Evolutionary conservation across 768 basidiomycete genomes (phyloP), one percentile per base, ranked within the genome.

Genomic region (Boletus sensibilis): DNA sequence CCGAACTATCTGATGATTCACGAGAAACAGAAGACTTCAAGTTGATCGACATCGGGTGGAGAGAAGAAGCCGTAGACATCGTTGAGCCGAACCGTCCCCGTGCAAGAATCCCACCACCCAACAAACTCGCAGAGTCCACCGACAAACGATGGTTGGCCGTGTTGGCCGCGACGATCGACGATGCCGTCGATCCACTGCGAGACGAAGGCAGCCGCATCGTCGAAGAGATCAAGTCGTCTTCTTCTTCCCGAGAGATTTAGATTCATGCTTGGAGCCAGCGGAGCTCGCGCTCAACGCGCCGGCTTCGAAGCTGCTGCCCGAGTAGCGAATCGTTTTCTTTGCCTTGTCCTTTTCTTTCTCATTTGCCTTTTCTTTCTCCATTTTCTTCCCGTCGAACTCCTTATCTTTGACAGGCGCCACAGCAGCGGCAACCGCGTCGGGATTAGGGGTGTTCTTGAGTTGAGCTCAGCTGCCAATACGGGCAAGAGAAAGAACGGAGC

Each of bases 391-490:
- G 6, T 69, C 67, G 27, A 61, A 39, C 18, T 68, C 67, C 44
- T 72, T 72, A 5, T 59, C 67, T 53, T 74, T 69, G 47, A 63
- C 55, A 34, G 64, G 63, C 29, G 58, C 66, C 46, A 64, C 70
- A 9, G 64, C 35, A 42, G 62, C 58, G 53, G 67, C 71, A 7
- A 64, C 39, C 25, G 66, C 52, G 33, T 69, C 67, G 12, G 66
- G 65, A 52, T 70, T 75, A 5, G 77, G 73, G 1, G 56, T 74
- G 16, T 71, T 74, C 66, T 74, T 79, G 53, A 84, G 70, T 63
- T 85, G 84, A 23, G 84, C 82, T 87, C 88, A 88, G 64, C 85
- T 86, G 2, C 84, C 81, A 44, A 92, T 84, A 34, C 84, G 75
- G 4, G 90, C 90, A 39, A 92, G 70, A 2, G 84, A 86, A 27